Conservation (phyloP, 257 asterid genomes). For the Cordia subcordata region DNA sequence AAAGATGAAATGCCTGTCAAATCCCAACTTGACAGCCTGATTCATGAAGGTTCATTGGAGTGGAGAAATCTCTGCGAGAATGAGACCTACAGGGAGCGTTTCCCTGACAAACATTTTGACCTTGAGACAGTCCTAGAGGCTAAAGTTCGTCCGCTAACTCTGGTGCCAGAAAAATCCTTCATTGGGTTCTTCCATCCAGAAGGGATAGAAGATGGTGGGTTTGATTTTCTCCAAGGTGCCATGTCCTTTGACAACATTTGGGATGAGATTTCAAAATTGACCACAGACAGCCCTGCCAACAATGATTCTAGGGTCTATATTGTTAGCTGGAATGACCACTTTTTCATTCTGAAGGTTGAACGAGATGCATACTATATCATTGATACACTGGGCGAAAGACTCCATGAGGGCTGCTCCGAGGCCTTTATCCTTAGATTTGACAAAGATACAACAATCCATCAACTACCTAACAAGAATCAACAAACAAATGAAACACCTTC, state of each 20-base stretch:
- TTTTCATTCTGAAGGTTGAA: slow-evolving; percentile 68
- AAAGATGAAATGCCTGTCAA: slow-evolving; percentile 57
- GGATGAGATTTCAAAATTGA: slow-evolving; percentile 55
- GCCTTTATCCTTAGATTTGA: slow-evolving; percentile 78
- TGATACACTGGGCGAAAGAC: slow-evolving; percentile 87
- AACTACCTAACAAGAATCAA: slow-evolving; percentile 20
- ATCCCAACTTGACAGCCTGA: slow-evolving; percentile 75
- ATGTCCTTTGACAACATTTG: slow-evolving; percentile 84
- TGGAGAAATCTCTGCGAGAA: slow-evolving; percentile 87
- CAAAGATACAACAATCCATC: slow-evolving; percentile 41
- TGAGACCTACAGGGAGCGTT: slow-evolving; percentile 41
- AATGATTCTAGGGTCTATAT: slow-evolving; percentile 40
- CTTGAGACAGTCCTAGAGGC: slow-evolving; percentile 76
- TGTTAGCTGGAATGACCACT: slow-evolving; percentile 89
- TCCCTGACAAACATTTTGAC: slow-evolving; percentile 88
- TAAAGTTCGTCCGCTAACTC: slow-evolving; percentile 50
- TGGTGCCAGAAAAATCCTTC: slow-evolving; percentile 62
- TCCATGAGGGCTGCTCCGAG: slow-evolving; percentile 76
- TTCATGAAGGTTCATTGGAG: slow-evolving; percentile 78
- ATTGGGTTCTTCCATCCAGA: slow-evolving; percentile 75
- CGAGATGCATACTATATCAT: slow-evolving; percentile 59
- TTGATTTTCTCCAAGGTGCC: slow-evolving; percentile 62
- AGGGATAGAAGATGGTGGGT: slow-evolving; percentile 50
- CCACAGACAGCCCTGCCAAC: slow-evolving; percentile 10
- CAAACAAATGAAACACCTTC: slow-evolving; percentile 24